Percentiles rank a stretch among this genome's conserved stretches.
Evolutionary conservation across 2,329 filamentous ascomycete genomes (phyloP).

Genomic region (Ophiostoma sp.): DNA sequence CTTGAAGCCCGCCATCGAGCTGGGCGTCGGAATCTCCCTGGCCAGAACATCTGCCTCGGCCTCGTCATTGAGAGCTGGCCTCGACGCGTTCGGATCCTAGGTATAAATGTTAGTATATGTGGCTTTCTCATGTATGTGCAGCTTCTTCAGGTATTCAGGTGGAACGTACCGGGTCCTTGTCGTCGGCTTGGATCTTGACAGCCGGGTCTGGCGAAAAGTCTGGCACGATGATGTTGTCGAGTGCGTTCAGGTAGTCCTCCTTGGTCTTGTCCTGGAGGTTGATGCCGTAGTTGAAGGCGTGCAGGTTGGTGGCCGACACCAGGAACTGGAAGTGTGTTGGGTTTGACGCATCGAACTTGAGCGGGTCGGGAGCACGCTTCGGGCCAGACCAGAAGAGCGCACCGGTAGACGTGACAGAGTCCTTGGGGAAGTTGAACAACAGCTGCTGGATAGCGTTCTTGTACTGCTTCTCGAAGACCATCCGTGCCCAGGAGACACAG

Average conservation of each 20-base stretch:
- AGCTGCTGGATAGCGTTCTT: slow-evolving; percentile 95
- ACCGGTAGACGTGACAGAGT: slow-evolving; percentile 79
- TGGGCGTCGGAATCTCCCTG: slow-evolving; percentile 68
- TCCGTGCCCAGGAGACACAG: slow-evolving; percentile 90
- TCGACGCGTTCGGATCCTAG: slow-evolving; percentile 66
- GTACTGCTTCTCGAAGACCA: slow-evolving; percentile 93
- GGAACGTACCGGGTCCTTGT: slow-evolving; percentile 60
- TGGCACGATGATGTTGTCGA: slow-evolving; percentile 90
- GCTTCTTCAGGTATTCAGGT: too few species aligned
- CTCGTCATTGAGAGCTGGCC: slow-evolving; percentile 58
- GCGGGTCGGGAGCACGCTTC: slow-evolving; percentile 86
- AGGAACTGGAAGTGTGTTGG: slow-evolving; percentile 84
- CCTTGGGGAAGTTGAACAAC: slow-evolving; percentile 94
- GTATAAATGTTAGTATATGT: too few species aligned
- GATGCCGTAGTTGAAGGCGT: slow-evolving; percentile 97
- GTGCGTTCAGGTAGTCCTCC: slow-evolving; percentile 67
- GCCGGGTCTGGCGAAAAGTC: slow-evolving; percentile 86
- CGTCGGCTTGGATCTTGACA: slow-evolving; percentile 94
- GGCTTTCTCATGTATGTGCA: too few species aligned
- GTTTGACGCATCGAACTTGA: slow-evolving; percentile 83
- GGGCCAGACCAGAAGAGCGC: slow-evolving; percentile 97
- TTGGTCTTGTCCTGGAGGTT: slow-evolving; percentile 70
- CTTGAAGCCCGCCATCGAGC: slow-evolving; percentile 79
- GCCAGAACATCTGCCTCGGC: slow-evolving; percentile 70
- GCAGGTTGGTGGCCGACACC: slow-evolving; percentile 80